These are phyloP conservation scores for Aspergillus bertholletiae DNA, from an alignment of 495 filamentous ascomycete genomes.

Conservation along the genomic window DNA sequence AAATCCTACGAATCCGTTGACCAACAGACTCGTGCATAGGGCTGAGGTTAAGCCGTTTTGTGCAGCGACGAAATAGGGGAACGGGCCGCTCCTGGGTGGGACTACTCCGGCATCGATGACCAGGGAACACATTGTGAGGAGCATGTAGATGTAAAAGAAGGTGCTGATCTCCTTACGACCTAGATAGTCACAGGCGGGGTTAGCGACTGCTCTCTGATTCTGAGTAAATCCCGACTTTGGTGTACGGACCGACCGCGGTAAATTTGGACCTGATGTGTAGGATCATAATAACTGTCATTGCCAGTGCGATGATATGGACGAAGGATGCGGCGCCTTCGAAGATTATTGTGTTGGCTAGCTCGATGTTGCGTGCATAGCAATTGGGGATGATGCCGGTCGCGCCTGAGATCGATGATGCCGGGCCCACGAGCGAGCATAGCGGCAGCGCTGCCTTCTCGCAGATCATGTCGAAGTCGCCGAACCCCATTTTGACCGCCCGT, in stretches of 20 bases:
- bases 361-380: constrained; percentile 94
- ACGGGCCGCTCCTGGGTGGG: constrained; percentile 72
- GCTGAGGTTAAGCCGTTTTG: constrained; percentile 91
- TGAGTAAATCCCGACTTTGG: background rate
- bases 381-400: constrained; percentile 76
- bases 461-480: constrained; percentile 84
- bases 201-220: constrained; percentile 3
- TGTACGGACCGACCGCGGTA: constrained; percentile 87
- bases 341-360: constrained; percentile 96
- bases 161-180: constrained; percentile 96
- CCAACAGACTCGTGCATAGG: constrained; percentile 80
- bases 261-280: constrained; percentile 96
- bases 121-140: constrained; percentile 83
- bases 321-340: constrained; percentile 91
- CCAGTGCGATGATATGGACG: constrained; percentile 86
- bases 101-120: constrained; percentile 91
- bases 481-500: constrained; percentile 58
- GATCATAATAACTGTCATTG: constrained; percentile 96
- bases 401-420: constrained; percentile 58
- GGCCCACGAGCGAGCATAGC: constrained; percentile 80
- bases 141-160: constrained; percentile 97
- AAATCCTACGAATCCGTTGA: constrained; percentile 98
- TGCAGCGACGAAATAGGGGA: constrained; percentile 86
- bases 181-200: constrained; percentile 25
- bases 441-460: constrained; percentile 84